phyloP scores from a whole-genome alignment of 768 basidiomycete genomes.

The Tulasnella sp. region DNA sequence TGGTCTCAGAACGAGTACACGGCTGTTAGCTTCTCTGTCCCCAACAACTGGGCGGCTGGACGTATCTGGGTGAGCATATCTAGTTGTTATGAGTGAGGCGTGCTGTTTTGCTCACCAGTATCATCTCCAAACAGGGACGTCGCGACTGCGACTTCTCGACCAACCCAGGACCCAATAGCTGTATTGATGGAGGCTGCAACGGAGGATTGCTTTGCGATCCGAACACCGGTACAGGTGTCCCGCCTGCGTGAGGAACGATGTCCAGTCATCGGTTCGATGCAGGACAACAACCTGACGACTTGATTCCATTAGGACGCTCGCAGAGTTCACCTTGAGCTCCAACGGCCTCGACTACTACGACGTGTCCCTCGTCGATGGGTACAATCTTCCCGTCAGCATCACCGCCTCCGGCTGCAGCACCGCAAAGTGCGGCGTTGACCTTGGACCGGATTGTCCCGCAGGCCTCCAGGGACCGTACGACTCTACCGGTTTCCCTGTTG shows the following conservation, averaged over 20 bases:
- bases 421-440: constrained; percentile 1
- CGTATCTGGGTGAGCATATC: constrained; percentile 43
- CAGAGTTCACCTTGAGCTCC: too few relatives aligned
- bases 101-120: too few relatives aligned
- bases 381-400: constrained; percentile 18
- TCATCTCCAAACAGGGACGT: constrained; percentile 25
- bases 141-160: constrained; percentile 31
- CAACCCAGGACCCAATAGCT: constrained; percentile 28
- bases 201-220: constrained; percentile 31
- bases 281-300: neutral
- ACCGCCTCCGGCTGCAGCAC: constrained; percentile 8
- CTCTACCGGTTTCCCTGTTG: constrained; percentile 19
- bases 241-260: constrained; percentile 16
- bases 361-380: too few relatives aligned
- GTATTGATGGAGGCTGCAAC: constrained; percentile 27
- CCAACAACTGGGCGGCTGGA: too few relatives aligned
- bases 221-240: constrained; percentile 29
- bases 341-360: too few relatives aligned
- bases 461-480: constrained; percentile 13
- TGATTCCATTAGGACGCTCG: constrained; percentile 11
- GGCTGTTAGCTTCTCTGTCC: constrained; percentile 39
- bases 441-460: neutral
- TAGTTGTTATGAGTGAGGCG: neutral
- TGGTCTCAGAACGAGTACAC: constrained; percentile 19
- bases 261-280: neutral